phyloP scores from a whole-genome alignment of 805 yeast genomes.

The Candida tibetensis region DNA sequence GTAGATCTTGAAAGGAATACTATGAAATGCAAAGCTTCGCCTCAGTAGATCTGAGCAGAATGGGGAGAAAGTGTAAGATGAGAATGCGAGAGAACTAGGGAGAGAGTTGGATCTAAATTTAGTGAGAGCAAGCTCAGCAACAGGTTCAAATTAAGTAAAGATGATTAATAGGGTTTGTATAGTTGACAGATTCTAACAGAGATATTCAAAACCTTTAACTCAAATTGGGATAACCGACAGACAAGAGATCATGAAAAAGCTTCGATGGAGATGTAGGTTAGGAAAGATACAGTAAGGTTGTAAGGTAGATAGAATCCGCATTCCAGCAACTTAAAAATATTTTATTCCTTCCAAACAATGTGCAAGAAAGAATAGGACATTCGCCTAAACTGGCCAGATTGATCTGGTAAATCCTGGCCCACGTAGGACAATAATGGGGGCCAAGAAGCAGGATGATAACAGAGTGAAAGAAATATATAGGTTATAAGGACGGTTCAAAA shows the following conservation, averaged over 20 bases:
- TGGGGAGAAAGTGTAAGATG: too few species aligned
- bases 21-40: too few species aligned
- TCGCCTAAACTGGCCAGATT: neutral
- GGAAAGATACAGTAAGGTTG: neutral
- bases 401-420: neutral
- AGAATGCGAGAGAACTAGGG: too few species aligned
- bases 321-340: neutral
- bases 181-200: too few species aligned
- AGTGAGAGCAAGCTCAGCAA: neutral
- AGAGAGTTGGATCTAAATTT: neutral
- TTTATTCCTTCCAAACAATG: neutral
- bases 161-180: neutral
- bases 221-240: too few species aligned
- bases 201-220: too few species aligned
- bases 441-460: too few species aligned
- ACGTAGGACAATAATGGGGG: too few species aligned
- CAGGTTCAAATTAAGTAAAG: neutral
- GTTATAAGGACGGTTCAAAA: too few species aligned
- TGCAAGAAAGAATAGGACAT: neutral
- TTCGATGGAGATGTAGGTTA: neutral
- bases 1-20: too few species aligned
- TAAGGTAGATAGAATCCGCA: neutral
- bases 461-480: too few species aligned
- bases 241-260: neutral
- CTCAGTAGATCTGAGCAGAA: too few species aligned